Evolutionary conservation across 352 stramenopile species (phyloP).

Genomic region (Phytopythium cucurbitacearum): DNA sequence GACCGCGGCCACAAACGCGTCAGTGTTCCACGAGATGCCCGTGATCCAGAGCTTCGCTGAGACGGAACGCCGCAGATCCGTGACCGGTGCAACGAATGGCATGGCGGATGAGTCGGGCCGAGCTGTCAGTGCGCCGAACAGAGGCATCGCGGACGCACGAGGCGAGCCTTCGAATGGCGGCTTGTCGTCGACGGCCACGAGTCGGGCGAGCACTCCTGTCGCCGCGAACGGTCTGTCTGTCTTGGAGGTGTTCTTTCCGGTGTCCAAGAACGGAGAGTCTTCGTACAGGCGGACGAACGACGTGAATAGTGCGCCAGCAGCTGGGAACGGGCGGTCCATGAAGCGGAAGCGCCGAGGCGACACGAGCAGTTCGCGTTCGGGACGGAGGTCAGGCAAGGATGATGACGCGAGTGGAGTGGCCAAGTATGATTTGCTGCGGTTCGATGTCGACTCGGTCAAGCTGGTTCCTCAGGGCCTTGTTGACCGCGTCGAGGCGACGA

Average conservation of each 20-base stretch:
- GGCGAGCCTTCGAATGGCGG: conserved; percentile 16
- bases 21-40: conserved; percentile 56
- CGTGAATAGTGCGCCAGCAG: background rate
- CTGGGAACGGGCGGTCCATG: conserved; percentile 19
- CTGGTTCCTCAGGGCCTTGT: conserved; percentile 81
- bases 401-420: conserved; percentile 3
- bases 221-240: conserved; percentile 29
- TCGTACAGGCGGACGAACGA: background rate
- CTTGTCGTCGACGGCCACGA: conserved; percentile 11
- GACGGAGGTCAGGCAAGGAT: conserved; percentile 13
- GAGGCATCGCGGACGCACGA: conserved; percentile 7
- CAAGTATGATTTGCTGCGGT: conserved; percentile 54
- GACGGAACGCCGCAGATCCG: conserved; percentile 16
- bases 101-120: too few relatives aligned
- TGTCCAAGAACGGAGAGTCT: background rate
- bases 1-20: conserved; percentile 6
- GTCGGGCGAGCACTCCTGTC: background rate
- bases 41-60: conserved; percentile 63
- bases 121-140: background rate
- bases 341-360: conserved; percentile 44
- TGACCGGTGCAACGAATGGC: too few relatives aligned
- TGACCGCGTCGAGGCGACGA: conserved; percentile 68
- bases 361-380: background rate
- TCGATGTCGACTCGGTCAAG: conserved; percentile 70
- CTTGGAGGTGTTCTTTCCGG: conserved; percentile 61